Conservation (phyloP, 805 yeast species). For the Pichia insulana region DNA sequence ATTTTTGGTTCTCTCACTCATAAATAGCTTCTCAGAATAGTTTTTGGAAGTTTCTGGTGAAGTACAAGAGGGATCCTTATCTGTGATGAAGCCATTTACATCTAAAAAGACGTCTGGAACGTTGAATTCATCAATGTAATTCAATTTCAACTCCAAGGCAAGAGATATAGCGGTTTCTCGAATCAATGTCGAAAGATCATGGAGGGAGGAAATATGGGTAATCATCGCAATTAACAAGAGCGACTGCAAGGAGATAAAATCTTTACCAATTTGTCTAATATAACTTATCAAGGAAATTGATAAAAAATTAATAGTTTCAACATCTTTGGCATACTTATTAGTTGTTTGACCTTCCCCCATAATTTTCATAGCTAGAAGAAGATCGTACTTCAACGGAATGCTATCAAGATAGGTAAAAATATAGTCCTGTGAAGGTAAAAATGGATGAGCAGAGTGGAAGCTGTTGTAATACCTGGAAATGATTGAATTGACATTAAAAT, state of each 20-base stretch:
- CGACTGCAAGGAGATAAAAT: slow-evolving; percentile 36
- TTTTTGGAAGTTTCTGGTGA: slow-evolving; percentile 10
- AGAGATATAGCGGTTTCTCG: slow-evolving; percentile 35
- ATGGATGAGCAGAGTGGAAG: slow-evolving; percentile 39
- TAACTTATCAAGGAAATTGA: slow-evolving; percentile 27
- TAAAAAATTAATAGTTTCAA: slow-evolving; percentile 32
- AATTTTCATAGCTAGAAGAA: slow-evolving; percentile 39
- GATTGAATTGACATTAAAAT: slow-evolving; percentile 22
- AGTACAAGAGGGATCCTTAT: slow-evolving; percentile 2
- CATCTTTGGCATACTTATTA: slow-evolving; percentile 29
- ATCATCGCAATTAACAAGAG: slow-evolving; percentile 34
- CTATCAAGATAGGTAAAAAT: slow-evolving; percentile 27
- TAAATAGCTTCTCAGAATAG: slow-evolving; percentile 9
- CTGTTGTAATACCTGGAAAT: slow-evolving; percentile 27
- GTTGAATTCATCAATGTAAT: slow-evolving; percentile 30
- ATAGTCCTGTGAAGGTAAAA: slow-evolving; percentile 34
- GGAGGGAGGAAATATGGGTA: slow-evolving; percentile 44
- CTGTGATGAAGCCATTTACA: slow-evolving; percentile 27
- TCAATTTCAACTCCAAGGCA: slow-evolving; percentile 30
- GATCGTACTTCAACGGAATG: slow-evolving; percentile 31
- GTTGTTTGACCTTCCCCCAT: slow-evolving; percentile 41
- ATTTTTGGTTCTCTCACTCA: slow-evolving; percentile 14
- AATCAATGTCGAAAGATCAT: slow-evolving; percentile 35
- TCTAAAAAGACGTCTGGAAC: slow-evolving; percentile 24
- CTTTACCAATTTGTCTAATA: slow-evolving; percentile 29